Evolutionary conservation across 306 rosid species (phyloP).

Genomic region (Abrus pulchellus): DNA sequence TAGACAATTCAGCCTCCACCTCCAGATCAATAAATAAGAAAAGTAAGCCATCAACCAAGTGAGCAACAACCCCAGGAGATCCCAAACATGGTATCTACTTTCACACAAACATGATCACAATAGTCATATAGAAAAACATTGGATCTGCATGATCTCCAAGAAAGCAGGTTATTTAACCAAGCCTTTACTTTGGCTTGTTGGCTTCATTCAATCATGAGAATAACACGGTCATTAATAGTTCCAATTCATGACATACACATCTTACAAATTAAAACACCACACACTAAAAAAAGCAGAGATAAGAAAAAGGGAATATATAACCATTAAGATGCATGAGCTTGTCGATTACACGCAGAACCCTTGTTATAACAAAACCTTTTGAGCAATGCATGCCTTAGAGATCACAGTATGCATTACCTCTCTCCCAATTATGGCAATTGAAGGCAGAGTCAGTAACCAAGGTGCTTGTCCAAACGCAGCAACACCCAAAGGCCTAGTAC

Average conservation of each 20-base stretch:
- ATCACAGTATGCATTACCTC: slow-evolving; percentile 68
- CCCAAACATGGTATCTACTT: slow-evolving; percentile 16
- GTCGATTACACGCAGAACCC: background rate
- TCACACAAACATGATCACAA: background rate
- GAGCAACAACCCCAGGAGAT: slow-evolving; percentile 13
- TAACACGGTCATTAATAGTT: slow-evolving; percentile 9
- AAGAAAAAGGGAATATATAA: background rate
- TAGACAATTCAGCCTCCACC: slow-evolving; percentile 22
- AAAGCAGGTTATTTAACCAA: slow-evolving; percentile 14
- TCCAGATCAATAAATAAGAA: background rate
- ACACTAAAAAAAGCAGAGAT: background rate
- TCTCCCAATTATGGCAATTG: slow-evolving; percentile 91
- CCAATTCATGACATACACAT: slow-evolving; percentile 20
- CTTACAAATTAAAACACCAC: slow-evolving; percentile 6
- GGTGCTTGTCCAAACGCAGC: slow-evolving; percentile 68
- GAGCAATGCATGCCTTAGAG: slow-evolving; percentile 22
- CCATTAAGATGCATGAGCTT: slow-evolving; percentile 21
- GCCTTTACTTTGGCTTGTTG: background rate
- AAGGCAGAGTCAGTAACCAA: slow-evolving; percentile 86
- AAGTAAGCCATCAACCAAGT: background rate
- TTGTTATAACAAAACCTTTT: slow-evolving; percentile 9
- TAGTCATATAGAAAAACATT: background rate
- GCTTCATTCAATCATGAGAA: slow-evolving; percentile 23
- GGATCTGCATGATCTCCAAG: background rate
- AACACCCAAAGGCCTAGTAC: slow-evolving; percentile 79